Evolutionary conservation across 768 basidiomycete species (phyloP).

Genomic region (Russula olivacea): DNA sequence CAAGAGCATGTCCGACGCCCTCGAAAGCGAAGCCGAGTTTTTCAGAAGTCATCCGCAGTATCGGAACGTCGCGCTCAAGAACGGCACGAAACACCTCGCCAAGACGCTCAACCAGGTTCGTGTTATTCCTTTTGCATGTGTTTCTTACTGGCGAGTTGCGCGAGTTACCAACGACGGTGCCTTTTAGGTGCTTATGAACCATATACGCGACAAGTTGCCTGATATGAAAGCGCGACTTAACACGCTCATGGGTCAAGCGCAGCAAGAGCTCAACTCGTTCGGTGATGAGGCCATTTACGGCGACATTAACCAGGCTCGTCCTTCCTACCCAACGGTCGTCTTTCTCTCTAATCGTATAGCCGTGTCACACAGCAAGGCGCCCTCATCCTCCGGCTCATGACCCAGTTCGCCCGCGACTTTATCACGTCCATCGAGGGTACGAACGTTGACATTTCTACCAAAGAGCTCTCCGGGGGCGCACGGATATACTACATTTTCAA

Average conservation of each 20-base stretch:
- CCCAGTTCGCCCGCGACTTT: constrained; percentile 96
- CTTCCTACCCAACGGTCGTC: neutral
- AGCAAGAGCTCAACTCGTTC: constrained; percentile 95
- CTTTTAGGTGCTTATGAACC: constrained; percentile 83
- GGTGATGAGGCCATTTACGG: constrained; percentile 91
- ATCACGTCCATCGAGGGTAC: constrained; percentile 97
- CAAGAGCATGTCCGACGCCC: constrained; percentile 79
- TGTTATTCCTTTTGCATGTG: neutral
- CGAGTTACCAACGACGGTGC: neutral
- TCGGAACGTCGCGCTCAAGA: constrained; percentile 92
- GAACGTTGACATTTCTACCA: constrained; percentile 92
- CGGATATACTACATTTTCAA: constrained; percentile 99
- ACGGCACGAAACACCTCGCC: constrained; percentile 93
- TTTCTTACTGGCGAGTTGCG: neutral
- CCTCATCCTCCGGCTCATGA: constrained; percentile 93
- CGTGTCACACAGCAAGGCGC: constrained; percentile 60
- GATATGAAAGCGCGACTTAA: constrained; percentile 99
- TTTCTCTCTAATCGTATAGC: neutral
- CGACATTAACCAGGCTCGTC: constrained; percentile 71
- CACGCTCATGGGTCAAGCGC: constrained; percentile 97
- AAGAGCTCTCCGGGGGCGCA: constrained; percentile 96
- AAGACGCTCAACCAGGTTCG: constrained; percentile 88
- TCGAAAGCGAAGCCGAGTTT: constrained; percentile 83
- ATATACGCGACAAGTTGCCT: constrained; percentile 96
- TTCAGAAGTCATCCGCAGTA: constrained; percentile 88